phyloP scores from a whole-genome alignment of 1,284 basidiomycete species.

The Puccinia horiana region DNA sequence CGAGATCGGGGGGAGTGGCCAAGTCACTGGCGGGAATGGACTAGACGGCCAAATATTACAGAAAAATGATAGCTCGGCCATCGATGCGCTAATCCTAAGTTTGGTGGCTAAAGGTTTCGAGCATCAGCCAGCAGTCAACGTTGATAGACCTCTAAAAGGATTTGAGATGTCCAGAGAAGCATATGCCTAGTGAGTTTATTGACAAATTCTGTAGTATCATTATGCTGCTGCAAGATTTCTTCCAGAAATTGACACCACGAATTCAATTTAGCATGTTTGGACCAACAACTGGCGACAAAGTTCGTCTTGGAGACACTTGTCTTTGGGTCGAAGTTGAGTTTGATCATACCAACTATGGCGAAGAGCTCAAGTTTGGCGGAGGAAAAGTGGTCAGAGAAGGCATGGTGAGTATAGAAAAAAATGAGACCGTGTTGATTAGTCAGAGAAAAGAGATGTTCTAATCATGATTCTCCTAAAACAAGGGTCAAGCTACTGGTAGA shows the following conservation, averaged over 20 bases:
- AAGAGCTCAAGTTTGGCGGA: conserved; percentile 97
- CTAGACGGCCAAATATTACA: conserved; percentile 63
- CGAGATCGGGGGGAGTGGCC: conserved; percentile 71
- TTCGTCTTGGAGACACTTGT: conserved; percentile 82
- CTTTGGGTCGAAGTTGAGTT: conserved; percentile 92
- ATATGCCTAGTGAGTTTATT: conserved; percentile 64
- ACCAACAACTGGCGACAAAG: conserved; percentile 84
- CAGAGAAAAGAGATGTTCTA: not conserved
- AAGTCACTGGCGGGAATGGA: conserved; percentile 77
- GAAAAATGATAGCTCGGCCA: conserved; percentile 62
- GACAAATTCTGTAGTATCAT: not conserved
- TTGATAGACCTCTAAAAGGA: conserved; percentile 52
- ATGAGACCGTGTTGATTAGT: not conserved
- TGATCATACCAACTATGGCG: conserved; percentile 80
- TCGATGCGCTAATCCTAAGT: conserved; percentile 67
- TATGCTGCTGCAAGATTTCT: not conserved
- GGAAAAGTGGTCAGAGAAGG: conserved; percentile 94
- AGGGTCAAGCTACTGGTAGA: conserved; percentile 79
- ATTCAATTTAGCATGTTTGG: conserved; percentile 74
- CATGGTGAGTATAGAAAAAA: conserved; percentile 62
- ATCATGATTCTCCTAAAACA: conserved; percentile 49
- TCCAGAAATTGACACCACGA: not conserved
- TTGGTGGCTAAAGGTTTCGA: conserved; percentile 58
- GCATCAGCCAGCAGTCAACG: conserved; percentile 58
- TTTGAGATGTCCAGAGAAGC: conserved; percentile 53